phyloP scores from a whole-genome alignment of 1,284 basidiomycete genomes.

The Naganishia liquefaciens region DNA sequence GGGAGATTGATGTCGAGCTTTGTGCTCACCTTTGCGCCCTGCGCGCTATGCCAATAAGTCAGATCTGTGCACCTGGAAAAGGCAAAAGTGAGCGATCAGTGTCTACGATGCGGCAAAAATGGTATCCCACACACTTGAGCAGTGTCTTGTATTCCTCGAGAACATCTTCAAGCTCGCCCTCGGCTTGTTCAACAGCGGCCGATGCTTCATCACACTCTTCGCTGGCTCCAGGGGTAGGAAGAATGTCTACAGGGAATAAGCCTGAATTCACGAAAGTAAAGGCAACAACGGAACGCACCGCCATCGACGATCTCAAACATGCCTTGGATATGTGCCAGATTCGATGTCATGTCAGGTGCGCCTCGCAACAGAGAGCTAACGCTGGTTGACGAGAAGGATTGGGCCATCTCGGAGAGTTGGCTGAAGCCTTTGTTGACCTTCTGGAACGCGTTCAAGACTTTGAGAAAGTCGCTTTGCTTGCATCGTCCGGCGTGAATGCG shows the following conservation, averaged over 20 bases:
- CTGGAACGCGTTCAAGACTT: slow-evolving; percentile 73
- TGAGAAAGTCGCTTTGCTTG: slow-evolving; percentile 79
- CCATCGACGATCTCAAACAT: slow-evolving; percentile 69
- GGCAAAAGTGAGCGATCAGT: neutral
- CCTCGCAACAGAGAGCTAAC: slow-evolving; percentile 71
- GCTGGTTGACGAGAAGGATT: slow-evolving; percentile 72
- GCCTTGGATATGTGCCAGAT: slow-evolving; percentile 68
- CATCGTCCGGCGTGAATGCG: slow-evolving; percentile 89
- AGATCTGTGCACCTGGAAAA: slow-evolving; percentile 60
- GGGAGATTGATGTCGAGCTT: neutral
- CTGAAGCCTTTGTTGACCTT: slow-evolving; percentile 68
- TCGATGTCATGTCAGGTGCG: slow-evolving; percentile 70
- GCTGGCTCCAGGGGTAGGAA: slow-evolving; percentile 79
- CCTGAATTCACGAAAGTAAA: neutral
- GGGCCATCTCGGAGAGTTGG: slow-evolving; percentile 65
- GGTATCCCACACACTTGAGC: slow-evolving; percentile 57
- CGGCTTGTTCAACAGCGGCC: slow-evolving; percentile 67
- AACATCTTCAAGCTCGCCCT: slow-evolving; percentile 67
- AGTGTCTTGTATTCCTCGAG: slow-evolving; percentile 65
- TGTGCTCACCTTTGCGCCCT: slow-evolving; percentile 68
- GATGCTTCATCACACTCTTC: slow-evolving; percentile 75
- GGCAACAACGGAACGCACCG: slow-evolving; percentile 56
- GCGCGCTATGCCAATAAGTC: slow-evolving; percentile 78
- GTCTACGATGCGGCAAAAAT: neutral
- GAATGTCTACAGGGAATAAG: slow-evolving; percentile 54